Conservation (phyloP, 768 basidiomycete genomes). For the Sarcomyxa edulis region DNA sequence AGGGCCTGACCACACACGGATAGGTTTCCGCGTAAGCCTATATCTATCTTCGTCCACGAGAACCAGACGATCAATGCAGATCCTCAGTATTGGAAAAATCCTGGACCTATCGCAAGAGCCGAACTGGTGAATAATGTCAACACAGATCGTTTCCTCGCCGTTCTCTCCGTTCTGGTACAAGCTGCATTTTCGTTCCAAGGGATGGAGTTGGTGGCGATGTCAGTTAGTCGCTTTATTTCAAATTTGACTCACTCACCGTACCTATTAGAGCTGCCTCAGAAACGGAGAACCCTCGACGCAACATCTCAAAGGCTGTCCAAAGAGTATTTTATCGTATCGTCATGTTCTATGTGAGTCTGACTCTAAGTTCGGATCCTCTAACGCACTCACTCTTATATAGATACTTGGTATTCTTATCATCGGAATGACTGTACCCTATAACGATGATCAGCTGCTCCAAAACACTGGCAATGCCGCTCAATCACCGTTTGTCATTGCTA, state of each 20-base stretch:
- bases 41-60: slow-evolving; percentile 8
- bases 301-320: slow-evolving; percentile 69
- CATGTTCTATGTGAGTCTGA: slow-evolving; percentile 56
- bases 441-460: slow-evolving; percentile 47
- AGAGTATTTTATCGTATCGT: slow-evolving; percentile 78
- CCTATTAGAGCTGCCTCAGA: slow-evolving; percentile 63
- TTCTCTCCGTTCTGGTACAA: slow-evolving; percentile 38
- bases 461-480: slow-evolving; percentile 56
- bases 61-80: not conserved
- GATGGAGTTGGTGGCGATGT: slow-evolving; percentile 71
- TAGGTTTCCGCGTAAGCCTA: slow-evolving; percentile 54
- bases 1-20: slow-evolving; percentile 58
- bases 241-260: not conserved
- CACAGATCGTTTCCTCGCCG: slow-evolving; percentile 40
- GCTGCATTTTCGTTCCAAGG: slow-evolving; percentile 74
- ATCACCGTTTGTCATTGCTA: slow-evolving; percentile 83
- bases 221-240: slow-evolving; percentile 10
- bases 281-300: slow-evolving; percentile 69
- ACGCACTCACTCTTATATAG: slow-evolving; percentile 25
- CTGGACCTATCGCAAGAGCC: slow-evolving; percentile 49
- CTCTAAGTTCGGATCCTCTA: not conserved
- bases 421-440: slow-evolving; percentile 73
- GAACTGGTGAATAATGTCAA: slow-evolving; percentile 34
- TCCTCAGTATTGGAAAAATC: slow-evolving; percentile 61
- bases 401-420: slow-evolving; percentile 66